These are phyloP conservation scores for Schwanniomyces sp. DNA, from an alignment of 805 yeast species.

Conservation along the genomic window DNA sequence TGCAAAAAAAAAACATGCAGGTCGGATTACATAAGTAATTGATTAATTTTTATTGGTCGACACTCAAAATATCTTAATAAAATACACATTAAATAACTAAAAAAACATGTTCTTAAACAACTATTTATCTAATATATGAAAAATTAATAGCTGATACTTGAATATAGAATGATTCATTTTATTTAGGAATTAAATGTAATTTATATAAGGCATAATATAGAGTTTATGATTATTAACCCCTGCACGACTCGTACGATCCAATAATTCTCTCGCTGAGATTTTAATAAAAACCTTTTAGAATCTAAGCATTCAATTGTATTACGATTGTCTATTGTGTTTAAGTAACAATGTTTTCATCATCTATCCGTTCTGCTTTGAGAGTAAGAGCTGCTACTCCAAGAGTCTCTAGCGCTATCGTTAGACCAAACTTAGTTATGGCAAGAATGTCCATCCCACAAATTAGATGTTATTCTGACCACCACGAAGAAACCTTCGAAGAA, in stretches of 20 bases:
- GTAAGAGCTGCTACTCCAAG: slow-evolving; percentile 32
- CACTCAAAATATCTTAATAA: not conserved
- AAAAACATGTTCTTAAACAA: not conserved
- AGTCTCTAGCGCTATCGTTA: slow-evolving; percentile 24
- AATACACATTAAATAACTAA: not conserved
- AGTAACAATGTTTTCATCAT: slow-evolving; percentile 33
- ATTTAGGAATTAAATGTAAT: not conserved
- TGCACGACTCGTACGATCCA: slow-evolving; percentile 2
- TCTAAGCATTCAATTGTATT: not conserved
- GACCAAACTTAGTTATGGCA: slow-evolving; percentile 17
- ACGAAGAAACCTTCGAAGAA: slow-evolving; percentile 93
- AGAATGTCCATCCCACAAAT: slow-evolving; percentile 26
- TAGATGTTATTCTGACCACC: slow-evolving; percentile 81
- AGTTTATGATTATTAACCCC: not conserved
- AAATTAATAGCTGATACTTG: not conserved
- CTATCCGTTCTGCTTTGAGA: slow-evolving; percentile 44
- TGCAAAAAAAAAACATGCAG: not conserved
- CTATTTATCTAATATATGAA: not conserved
- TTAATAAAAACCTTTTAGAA: not conserved
- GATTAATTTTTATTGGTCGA: slow-evolving; percentile 9
- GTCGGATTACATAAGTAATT: slow-evolving; percentile 8
- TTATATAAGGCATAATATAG: not conserved
- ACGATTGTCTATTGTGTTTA: not conserved
- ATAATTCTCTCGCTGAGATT: slow-evolving; percentile 1
- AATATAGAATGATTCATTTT: not conserved